These are phyloP conservation scores for Remersonia thermophila DNA, from an alignment of 2,329 filamentous ascomycete genomes.

Conservation along the genomic window DNA sequence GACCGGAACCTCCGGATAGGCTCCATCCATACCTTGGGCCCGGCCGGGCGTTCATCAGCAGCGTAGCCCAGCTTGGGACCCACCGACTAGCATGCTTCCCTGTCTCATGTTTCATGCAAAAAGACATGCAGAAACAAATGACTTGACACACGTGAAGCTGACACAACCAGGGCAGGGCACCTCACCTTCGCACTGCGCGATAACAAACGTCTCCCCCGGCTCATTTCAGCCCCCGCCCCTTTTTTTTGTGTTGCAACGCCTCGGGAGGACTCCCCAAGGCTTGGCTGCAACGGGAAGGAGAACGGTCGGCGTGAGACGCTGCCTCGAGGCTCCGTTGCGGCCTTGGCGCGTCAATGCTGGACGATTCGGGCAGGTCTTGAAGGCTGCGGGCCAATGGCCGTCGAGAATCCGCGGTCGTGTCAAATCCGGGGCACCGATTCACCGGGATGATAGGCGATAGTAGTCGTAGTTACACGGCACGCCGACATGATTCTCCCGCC, in stretches of 20 bases:
- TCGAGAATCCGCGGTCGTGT: constrained; percentile 7
- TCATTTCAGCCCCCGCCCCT: background rate
- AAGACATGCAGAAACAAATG: too few relatives aligned
- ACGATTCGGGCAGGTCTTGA: constrained; percentile 15
- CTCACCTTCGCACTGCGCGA: too few relatives aligned
- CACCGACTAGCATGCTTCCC: too few relatives aligned
- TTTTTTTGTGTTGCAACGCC: background rate
- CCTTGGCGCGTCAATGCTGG: constrained; percentile 9
- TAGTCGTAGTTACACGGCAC: background rate
- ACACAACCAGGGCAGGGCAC: too few relatives aligned
- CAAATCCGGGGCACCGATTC: constrained; percentile 2
- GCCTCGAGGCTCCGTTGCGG: background rate
- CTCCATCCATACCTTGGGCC: too few relatives aligned
- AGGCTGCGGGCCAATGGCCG: constrained; percentile 8
- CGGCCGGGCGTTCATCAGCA: too few relatives aligned
- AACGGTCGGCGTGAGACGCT: background rate
- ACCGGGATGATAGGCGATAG: constrained; percentile 1
- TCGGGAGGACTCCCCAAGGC: background rate
- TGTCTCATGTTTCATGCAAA: too few relatives aligned
- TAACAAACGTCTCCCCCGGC: background rate
- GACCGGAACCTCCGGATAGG: too few relatives aligned
- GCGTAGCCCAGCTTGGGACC: too few relatives aligned
- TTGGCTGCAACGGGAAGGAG: constrained; percentile 4
- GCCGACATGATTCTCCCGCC: too few relatives aligned
- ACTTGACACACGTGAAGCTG: too few relatives aligned